phyloP scores from a whole-genome alignment of 768 basidiomycete genomes.

The Infundibulicybe gibba region DNA sequence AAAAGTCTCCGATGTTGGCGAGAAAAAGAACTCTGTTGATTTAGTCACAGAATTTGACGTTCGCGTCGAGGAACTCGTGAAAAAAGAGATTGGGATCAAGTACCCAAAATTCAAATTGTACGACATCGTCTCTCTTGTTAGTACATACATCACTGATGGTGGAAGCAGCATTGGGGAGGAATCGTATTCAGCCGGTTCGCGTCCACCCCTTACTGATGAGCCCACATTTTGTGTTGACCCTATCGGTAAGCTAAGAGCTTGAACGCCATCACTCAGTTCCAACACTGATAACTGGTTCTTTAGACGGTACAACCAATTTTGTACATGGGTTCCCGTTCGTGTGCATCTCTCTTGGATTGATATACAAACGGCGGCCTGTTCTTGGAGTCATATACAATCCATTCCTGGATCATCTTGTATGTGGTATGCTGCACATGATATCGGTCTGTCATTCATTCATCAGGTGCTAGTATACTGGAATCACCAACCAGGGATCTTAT shows the following conservation, averaged over 20 bases:
- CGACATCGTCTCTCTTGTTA: conserved; percentile 22
- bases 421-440: conserved; percentile 10
- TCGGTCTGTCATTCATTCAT: not conserved
- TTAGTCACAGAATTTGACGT: conserved; percentile 95
- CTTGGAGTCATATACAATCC: conserved; percentile 94
- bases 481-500: conserved; percentile 78
- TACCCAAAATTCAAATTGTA: conserved; percentile 86
- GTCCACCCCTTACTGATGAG: conserved; percentile 71
- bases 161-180: conserved; percentile 85
- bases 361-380: conserved; percentile 76
- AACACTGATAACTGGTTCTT: not conserved
- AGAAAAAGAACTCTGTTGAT: conserved; percentile 95
- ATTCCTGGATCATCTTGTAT: conserved; percentile 78
- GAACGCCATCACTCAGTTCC: not conserved
- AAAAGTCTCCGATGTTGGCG: conserved; percentile 50
- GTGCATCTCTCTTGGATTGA: conserved; percentile 89
- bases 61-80: conserved; percentile 83
- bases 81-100: conserved; percentile 52
- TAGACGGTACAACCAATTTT: conserved; percentile 89
- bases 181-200: conserved; percentile 75
- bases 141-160: not conserved
- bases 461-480: conserved; percentile 61
- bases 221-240: conserved; percentile 98
- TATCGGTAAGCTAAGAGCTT: conserved; percentile 56
- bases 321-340: conserved; percentile 83